Conservation (phyloP, 2,329 filamentous ascomycete species). For the Colletotrichum chlorophyti region DNA sequence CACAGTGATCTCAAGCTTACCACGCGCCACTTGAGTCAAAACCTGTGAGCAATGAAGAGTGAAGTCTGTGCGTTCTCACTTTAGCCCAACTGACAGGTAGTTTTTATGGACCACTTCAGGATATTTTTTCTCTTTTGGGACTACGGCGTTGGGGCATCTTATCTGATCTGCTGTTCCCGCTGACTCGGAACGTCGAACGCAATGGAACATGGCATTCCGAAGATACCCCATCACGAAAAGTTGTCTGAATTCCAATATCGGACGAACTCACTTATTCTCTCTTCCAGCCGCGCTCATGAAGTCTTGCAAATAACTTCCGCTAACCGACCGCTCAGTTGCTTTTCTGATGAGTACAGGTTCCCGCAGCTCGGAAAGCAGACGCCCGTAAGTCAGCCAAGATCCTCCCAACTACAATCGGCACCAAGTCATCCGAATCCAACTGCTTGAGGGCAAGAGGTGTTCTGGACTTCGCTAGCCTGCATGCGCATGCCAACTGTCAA, state of each 20-base stretch:
- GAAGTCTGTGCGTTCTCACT: neutral
- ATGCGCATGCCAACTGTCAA: neutral
- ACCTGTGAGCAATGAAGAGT: no score
- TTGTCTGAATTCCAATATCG: neutral
- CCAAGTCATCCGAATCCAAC: no score
- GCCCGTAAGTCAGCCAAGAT: no score
- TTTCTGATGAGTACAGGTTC: no score
- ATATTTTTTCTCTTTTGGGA: constrained; percentile 7
- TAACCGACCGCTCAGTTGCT: no score
- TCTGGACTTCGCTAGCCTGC: neutral
- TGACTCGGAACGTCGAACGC: neutral
- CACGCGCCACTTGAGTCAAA: neutral
- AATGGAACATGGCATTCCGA: neutral
- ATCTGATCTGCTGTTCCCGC: neutral
- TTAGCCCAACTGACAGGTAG: neutral
- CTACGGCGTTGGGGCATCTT: neutral
- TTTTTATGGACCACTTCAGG: neutral
- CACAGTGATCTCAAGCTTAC: no score
- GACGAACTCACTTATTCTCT: no score
- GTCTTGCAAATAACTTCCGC: no score
- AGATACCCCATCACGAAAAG: neutral
- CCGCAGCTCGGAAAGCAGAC: no score
- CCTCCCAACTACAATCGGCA: no score
- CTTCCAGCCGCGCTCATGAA: no score
- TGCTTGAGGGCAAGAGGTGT: no score